Evolutionary conservation across 805 yeast genomes (phyloP).

Genomic region (Peterozyma toletana): DNA sequence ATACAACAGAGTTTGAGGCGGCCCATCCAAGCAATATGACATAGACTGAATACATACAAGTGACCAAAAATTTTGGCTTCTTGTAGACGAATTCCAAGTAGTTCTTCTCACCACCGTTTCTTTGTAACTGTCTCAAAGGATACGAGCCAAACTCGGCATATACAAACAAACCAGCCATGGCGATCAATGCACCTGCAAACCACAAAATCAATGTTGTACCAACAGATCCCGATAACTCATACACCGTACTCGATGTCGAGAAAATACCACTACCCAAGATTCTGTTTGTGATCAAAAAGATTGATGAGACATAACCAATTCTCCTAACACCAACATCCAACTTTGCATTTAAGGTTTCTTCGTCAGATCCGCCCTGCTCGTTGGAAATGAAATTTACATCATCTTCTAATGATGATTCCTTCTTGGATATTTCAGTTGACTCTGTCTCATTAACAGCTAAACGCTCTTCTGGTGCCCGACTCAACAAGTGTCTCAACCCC

Average conservation of each 20-base stretch:
- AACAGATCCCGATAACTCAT: slow-evolving; percentile 55
- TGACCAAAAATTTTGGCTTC: slow-evolving; percentile 62
- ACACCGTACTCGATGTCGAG: slow-evolving; percentile 60
- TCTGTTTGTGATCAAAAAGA: slow-evolving; percentile 50
- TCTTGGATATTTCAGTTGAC: too few species aligned
- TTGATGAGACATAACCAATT: slow-evolving; percentile 37
- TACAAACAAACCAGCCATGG: slow-evolving; percentile 54
- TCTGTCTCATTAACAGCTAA: too few species aligned
- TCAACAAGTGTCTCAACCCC: too few species aligned
- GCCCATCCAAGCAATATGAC: slow-evolving; percentile 81
- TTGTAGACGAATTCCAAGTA: slow-evolving; percentile 66
- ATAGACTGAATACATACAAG: slow-evolving; percentile 62
- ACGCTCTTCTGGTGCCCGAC: too few species aligned
- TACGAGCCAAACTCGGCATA: slow-evolving; percentile 73
- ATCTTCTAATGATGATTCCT: too few species aligned
- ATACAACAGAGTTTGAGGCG: slow-evolving; percentile 73
- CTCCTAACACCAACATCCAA: slow-evolving; percentile 36
- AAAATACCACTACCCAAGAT: slow-evolving; percentile 75
- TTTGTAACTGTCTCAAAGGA: slow-evolving; percentile 42
- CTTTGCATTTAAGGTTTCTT: slow-evolving; percentile 7
- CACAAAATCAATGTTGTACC: slow-evolving; percentile 68
- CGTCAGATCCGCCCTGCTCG: too few species aligned
- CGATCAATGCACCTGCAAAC: slow-evolving; percentile 68
- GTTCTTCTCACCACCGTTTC: slow-evolving; percentile 84
- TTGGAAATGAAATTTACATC: too few species aligned